Percentiles rank a stretch among this genome's conserved stretches.
These are phyloP conservation scores for Pulveroboletus sp. DNA, from an alignment of 768 basidiomycete species.

Conservation along the genomic window DNA sequence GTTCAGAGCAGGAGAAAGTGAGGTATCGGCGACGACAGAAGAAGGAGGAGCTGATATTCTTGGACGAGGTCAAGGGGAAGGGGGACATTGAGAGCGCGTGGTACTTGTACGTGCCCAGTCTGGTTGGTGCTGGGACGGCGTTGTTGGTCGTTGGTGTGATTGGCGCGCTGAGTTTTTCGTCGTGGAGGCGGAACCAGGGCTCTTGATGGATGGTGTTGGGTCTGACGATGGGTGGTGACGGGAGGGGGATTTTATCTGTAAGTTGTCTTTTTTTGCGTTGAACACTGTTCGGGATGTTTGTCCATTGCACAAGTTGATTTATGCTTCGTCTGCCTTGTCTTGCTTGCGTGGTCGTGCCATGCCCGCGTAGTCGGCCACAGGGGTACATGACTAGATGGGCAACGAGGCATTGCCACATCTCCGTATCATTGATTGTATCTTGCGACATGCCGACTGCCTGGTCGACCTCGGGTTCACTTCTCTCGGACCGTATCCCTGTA, in stretches of 20 bases:
- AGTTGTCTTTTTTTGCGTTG: not conserved
- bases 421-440: not conserved
- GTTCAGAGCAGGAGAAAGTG: slow-evolving; percentile 31
- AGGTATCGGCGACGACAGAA: slow-evolving; percentile 46
- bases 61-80: slow-evolving; percentile 39
- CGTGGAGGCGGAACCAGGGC: slow-evolving; percentile 62
- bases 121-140: slow-evolving; percentile 83
- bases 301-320: no score
- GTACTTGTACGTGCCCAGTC: slow-evolving; percentile 74
- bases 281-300: no score
- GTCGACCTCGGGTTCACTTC: slow-evolving; percentile 40
- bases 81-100: slow-evolving; percentile 68
- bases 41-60: slow-evolving; percentile 52
- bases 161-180: slow-evolving; percentile 70
- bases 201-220: slow-evolving; percentile 32
- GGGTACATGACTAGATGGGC: no score
- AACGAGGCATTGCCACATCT: no score
- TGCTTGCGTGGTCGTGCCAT: no score
- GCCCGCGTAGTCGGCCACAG: no score
- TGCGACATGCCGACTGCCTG: slow-evolving; percentile 13
- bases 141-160: slow-evolving; percentile 74
- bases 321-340: no score
- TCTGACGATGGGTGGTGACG: not conserved
- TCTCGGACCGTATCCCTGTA: slow-evolving; percentile 52
- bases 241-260: not conserved